Evolutionary conservation across 2,329 filamentous ascomycete genomes (phyloP).

Genomic region (Fusarium zealandicum): DNA sequence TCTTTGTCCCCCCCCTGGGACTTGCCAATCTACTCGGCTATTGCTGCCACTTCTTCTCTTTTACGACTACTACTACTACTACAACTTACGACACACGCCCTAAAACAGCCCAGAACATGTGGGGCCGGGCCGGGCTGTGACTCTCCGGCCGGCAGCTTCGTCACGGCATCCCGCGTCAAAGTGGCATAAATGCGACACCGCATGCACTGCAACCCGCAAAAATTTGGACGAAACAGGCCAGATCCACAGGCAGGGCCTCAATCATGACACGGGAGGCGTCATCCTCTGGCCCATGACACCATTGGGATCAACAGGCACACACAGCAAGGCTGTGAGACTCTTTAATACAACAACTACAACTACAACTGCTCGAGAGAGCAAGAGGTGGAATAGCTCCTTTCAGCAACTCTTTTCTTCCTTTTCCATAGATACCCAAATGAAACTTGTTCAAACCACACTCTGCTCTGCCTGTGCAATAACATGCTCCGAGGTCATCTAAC

Average conservation of each 20-base stretch:
- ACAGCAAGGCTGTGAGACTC: background rate
- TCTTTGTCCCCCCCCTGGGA: too few relatives aligned
- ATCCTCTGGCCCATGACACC: constrained; percentile 1
- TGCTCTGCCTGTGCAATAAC: too few relatives aligned
- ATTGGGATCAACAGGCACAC: background rate
- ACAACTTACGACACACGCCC: background rate
- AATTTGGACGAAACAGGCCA: too few relatives aligned
- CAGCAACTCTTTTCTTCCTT: constrained; percentile 2
- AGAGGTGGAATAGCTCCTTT: background rate
- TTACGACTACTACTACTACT: too few relatives aligned
- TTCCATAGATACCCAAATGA: constrained; percentile 33
- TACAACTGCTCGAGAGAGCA: too few relatives aligned
- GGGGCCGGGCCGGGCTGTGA: constrained; percentile 12
- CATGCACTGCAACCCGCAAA: too few relatives aligned
- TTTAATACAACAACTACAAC: background rate
- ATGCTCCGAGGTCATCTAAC: too few relatives aligned
- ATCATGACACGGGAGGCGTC: constrained; percentile 4
- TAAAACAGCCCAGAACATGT: constrained; percentile 18
- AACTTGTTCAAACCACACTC: background rate
- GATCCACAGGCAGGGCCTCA: background rate
- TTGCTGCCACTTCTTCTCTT: too few relatives aligned
- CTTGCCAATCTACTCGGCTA: too few relatives aligned
- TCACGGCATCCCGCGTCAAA: constrained; percentile 32
- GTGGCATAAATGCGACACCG: constrained; percentile 31
- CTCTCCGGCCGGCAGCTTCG: constrained; percentile 5